A percentile compares a stretch with the other conserved stretches of the same genome.
These are phyloP conservation scores for Xylariaceae sp. DNA, from an alignment of 2,329 filamentous ascomycete species.

Conservation along the genomic window DNA sequence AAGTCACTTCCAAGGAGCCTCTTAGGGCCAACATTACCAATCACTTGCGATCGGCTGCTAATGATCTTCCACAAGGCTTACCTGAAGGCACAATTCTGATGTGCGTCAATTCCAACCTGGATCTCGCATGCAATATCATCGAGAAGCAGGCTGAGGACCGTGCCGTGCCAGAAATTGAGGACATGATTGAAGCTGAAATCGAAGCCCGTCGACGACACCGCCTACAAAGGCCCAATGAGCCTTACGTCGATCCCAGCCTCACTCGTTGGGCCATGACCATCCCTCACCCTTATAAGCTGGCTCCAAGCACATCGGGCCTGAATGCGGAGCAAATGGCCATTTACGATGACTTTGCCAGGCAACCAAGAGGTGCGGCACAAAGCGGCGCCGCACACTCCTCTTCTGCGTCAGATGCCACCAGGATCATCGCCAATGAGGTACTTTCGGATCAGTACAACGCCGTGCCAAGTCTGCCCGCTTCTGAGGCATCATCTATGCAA, in stretches of 20 bases:
- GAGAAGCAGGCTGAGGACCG: constrained; percentile 94
- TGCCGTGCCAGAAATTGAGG: constrained; percentile 89
- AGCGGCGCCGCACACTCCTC: constrained; percentile 51
- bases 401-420: constrained; percentile 55
- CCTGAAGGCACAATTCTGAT: constrained; percentile 95
- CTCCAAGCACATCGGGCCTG: constrained; percentile 61
- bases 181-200: constrained; percentile 78
- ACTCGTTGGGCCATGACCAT: constrained; percentile 93
- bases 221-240: constrained; percentile 69
- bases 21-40: constrained; percentile 95
- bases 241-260: constrained; percentile 75
- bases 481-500: constrained; percentile 54
- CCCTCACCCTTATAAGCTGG: constrained; percentile 85
- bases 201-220: constrained; percentile 73
- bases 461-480: constrained; percentile 54
- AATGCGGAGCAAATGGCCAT: constrained; percentile 92
- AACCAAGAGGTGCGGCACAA: constrained; percentile 61
- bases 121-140: constrained; percentile 86
- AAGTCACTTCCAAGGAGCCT: constrained; percentile 98
- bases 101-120: constrained; percentile 97
- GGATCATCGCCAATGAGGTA: constrained; percentile 58
- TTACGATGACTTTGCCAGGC: constrained; percentile 91
- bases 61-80: constrained; percentile 70
- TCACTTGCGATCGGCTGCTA: constrained; percentile 72
- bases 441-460: constrained; percentile 57